These are phyloP conservation scores for Lodderomyces pseudojiufengensis DNA, from an alignment of 1,139 yeast species.

Conservation along the genomic window DNA sequence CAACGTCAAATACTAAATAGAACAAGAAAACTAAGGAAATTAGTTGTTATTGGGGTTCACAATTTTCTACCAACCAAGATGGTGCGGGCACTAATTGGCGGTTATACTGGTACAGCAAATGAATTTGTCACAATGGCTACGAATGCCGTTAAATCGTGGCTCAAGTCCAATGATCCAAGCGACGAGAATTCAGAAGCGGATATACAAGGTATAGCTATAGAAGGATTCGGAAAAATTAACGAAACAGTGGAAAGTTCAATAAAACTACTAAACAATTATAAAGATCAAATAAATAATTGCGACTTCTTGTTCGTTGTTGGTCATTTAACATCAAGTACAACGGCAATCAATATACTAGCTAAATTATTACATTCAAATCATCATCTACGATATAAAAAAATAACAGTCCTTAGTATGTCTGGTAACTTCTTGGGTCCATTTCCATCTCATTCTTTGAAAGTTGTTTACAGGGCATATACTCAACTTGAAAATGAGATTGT, in stretches of 20 bases:
- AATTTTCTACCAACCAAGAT: conserved; percentile 52
- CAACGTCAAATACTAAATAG: conserved; percentile 12
- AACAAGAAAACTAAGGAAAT: conserved; percentile 24
- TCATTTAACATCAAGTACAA: conserved; percentile 45
- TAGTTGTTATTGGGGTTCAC: conserved; percentile 47
- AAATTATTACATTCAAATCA: conserved; percentile 20
- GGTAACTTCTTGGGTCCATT: conserved; percentile 47
- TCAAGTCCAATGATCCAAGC: conserved; percentile 22
- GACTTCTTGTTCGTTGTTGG: conserved; percentile 45
- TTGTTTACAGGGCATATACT: conserved; percentile 46
- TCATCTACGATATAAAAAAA: conserved; percentile 11
- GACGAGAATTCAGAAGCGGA: conserved; percentile 20
- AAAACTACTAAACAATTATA: conserved; percentile 44
- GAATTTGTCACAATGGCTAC: conserved; percentile 34
- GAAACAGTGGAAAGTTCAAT: conserved; percentile 33
- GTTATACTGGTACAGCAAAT: conserved; percentile 43
- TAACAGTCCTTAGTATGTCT: conserved; percentile 45
- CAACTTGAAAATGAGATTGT: conserved; percentile 46
- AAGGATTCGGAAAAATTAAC: conserved; percentile 48
- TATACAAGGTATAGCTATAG: conserved; percentile 48
- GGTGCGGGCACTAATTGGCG: conserved; percentile 45
- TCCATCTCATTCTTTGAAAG: conserved; percentile 40
- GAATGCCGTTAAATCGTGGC: conserved; percentile 39
- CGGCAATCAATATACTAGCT: conserved; percentile 42
- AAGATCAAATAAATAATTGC: conserved; percentile 26